Base-by-base conservation (phyloP, 2,329 filamentous ascomycete species). In the Domatiomyces globalis region DNA sequence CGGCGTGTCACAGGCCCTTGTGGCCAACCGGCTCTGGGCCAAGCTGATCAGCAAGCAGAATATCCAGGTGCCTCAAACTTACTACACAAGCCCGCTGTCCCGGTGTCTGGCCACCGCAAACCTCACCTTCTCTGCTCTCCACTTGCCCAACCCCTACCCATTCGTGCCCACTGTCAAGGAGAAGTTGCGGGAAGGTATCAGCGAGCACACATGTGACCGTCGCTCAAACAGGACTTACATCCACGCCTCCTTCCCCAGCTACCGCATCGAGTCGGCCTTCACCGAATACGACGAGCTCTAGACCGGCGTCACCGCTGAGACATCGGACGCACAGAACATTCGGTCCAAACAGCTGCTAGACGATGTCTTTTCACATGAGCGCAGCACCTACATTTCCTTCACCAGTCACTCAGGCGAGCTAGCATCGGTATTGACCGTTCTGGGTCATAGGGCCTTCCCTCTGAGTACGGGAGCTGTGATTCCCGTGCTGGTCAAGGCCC, bases 371-470 rank as follows among this genome's bases (percentile, higher is more conserved):
- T 58, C 58, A 0, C 62, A 64, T 19, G 75, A 78, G 51, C 59
- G 62, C 7, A 72, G 65, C 55, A 69, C 67, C 0, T 74, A 73
- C 48, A 62, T 81, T 9, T 76, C 73, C 2, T 63, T 81, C 43
- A 80, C 77, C 1, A 72, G 72, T 43, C 79, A 83, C 62, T 79
- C 76, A 1, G 78, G 78, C 0, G 74, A 75, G 4, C 80, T 81
- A 54, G 71, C 69, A 4, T 75, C 74, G 57, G 64, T 80, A 22
- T 60, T 81, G 54, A 62, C 69, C 62, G 53, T 70, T 10, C 52
- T 69, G 29, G 70, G 70, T 0, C 74, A 77, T 63, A 64, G 71
- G 7, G 48, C 58, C 27, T 78, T 77, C 61, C 58, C 61, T 7
- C 55, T 78, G 54, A 65, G 62, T 29, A 77, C 75, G 0, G 75